Conservation (phyloP, 176 grass and related monocot genomes). For the Paspalum vaginatum region DNA sequence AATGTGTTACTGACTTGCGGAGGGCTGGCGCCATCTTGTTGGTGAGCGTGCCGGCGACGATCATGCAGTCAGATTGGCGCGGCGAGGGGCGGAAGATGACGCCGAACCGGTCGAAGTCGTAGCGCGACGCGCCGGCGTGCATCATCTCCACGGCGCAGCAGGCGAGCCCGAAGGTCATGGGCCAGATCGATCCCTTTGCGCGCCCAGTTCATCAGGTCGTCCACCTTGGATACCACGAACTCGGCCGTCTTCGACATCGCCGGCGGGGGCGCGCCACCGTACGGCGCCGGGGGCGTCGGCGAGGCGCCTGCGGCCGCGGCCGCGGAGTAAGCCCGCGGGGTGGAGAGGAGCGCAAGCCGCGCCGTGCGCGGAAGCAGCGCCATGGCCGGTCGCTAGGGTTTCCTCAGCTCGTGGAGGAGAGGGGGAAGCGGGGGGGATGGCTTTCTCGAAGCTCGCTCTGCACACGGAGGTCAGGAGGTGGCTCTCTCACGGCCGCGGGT, state of each 20-base stretch:
- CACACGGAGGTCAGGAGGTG: neutral
- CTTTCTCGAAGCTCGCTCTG: constrained; percentile 31
- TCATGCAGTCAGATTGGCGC: constrained; percentile 96
- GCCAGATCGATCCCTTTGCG: constrained; percentile 85
- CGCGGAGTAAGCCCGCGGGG: constrained; percentile 62
- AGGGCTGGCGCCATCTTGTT: constrained; percentile 98
- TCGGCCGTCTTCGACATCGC: constrained; percentile 77
- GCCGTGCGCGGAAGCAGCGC: constrained; percentile 86
- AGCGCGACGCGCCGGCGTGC: constrained; percentile 81
- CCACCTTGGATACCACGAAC: constrained; percentile 94
- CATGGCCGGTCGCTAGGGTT: constrained; percentile 63
- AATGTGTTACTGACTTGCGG: constrained; percentile 61
- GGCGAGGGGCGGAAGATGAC: constrained; percentile 94
- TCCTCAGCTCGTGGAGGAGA: constrained; percentile 37
- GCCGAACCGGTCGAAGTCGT: constrained; percentile 96
- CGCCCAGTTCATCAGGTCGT: constrained; percentile 95
- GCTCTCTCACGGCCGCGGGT: constrained; percentile 2
- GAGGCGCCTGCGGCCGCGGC: constrained; percentile 43
- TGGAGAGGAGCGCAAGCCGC: constrained; percentile 67
- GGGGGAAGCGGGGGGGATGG: constrained; percentile 37
- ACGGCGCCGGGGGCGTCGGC: constrained; percentile 43
- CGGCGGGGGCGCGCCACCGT: constrained; percentile 42
- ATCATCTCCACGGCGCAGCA: constrained; percentile 99
- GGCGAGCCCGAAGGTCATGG: constrained; percentile 91
- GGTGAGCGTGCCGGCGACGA: constrained; percentile 89